Base-by-base conservation (phyloP, 495 filamentous ascomycete species). In the Lasiosphaeria ovina region DNA sequence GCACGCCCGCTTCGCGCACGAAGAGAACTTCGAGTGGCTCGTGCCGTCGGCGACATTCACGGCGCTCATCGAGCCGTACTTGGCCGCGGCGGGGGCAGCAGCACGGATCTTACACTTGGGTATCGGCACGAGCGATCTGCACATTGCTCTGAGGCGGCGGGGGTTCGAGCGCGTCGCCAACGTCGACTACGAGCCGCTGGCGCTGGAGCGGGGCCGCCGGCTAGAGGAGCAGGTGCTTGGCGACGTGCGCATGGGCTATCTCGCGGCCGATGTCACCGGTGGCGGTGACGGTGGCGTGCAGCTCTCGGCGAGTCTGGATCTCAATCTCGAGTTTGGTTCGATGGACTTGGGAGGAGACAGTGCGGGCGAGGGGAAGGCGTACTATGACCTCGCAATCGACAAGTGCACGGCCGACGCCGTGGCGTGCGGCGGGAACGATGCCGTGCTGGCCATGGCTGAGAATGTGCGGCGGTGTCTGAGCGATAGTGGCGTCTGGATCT, bases 331-430 rank as follows among this genome's bases (percentile, higher is more conserved):
- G 24, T 24, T 24, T 24, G 24, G 24, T 24, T 24, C 24, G 24
- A 24, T 24, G 24, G 24, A 24, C 24, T 24, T 24, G 24, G 24
- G 24, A 24, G 24, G 24, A 24, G 24, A 24, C 24, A 24, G 24
- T 24, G 24, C 24, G 24, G 24, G 24, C 24, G 24, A 24, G 24
- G 35, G 2, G 1, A 17, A 49, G 14, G 31, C 49, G 1, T 61
- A 36, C 24, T 77, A 68, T 42, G 60, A 70, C 16, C 49, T 78
- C 11, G 73, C 73, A 2, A 50, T 79, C 7, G 76, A 79, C 61
- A 79, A 78, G 59, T 69, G 73, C 66, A 76, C 76, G 5, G 71
- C 60, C 34, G 76, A 79, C 40, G 74, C 76, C 6, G 62, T 79
- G 17, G 60, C 75, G 3, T 79, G 76, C 55, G 69, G 69, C 8